phyloP scores from a whole-genome alignment of 495 filamentous ascomycete species.

The Neohortaea acidophila region DNA sequence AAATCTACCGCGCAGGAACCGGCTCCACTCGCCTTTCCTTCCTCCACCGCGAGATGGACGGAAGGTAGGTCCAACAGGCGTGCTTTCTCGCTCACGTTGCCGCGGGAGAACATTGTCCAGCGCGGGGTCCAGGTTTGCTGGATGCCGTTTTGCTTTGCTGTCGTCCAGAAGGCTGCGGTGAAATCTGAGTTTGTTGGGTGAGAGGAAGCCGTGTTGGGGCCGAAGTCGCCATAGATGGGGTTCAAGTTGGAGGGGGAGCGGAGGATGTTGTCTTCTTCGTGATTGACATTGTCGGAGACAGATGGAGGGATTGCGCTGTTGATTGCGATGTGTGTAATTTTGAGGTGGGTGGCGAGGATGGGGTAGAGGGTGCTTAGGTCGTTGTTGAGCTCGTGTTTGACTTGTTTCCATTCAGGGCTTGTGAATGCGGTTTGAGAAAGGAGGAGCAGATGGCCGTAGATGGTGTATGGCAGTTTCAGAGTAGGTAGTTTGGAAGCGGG shows the following conservation, averaged over 20 bases:
- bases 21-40: slow-evolving; percentile 7
- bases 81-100: slow-evolving; percentile 80
- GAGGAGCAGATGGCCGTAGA: slow-evolving; percentile 56
- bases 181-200: slow-evolving; percentile 36
- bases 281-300: too few species aligned
- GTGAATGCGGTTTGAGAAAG: slow-evolving; percentile 45
- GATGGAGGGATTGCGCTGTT: slow-evolving; percentile 55
- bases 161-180: slow-evolving; percentile 54
- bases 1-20: slow-evolving; percentile 55
- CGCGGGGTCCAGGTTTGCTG: slow-evolving; percentile 73
- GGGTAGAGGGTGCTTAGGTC: slow-evolving; percentile 36
- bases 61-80: slow-evolving; percentile 44
- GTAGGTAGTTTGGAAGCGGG: too few species aligned
- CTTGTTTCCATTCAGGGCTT: slow-evolving; percentile 4
- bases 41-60: slow-evolving; percentile 18
- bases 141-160: slow-evolving; percentile 60
- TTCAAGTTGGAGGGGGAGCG: slow-evolving; percentile 48
- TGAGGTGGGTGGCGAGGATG: slow-evolving; percentile 33
- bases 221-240: slow-evolving; percentile 54
- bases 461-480: slow-evolving; percentile 39
- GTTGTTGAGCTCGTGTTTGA: slow-evolving; percentile 34
- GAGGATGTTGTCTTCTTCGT: slow-evolving; percentile 42
- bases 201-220: slow-evolving; percentile 26
- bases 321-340: slow-evolving; percentile 53
- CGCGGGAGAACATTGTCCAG: slow-evolving; percentile 83